phyloP scores from a whole-genome alignment of 768 basidiomycete genomes.

The Auriscalpium microsporum region DNA sequence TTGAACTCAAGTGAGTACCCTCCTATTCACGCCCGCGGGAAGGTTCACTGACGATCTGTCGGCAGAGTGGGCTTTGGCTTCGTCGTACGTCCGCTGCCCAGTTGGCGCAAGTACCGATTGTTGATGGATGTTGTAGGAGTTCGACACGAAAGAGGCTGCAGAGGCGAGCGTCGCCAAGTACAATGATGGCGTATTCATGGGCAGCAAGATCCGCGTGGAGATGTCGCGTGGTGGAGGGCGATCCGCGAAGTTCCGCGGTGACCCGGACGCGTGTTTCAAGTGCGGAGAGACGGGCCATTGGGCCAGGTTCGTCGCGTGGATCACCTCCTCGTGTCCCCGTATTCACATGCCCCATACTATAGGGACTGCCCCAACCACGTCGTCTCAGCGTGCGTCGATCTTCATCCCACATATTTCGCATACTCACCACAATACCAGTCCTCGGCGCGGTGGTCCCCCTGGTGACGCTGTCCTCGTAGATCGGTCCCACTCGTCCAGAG shows the following conservation, averaged over 20 bases:
- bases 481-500: conserved; percentile 44
- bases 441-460: conserved; percentile 23
- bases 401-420: background rate
- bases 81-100: conserved; percentile 48
- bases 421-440: conserved; percentile 31
- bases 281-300: conserved; percentile 83
- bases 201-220: conserved; percentile 86
- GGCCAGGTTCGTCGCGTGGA: conserved; percentile 55
- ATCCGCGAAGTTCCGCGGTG: conserved; percentile 73
- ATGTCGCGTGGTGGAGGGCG: conserved; percentile 78
- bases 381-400: conserved; percentile 30
- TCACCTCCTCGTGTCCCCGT: background rate
- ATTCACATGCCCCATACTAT: background rate
- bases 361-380: conserved; percentile 67
- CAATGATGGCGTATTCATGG: conserved; percentile 86
- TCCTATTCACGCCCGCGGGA: background rate
- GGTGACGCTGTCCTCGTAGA: conserved; percentile 49
- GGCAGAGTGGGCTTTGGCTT: conserved; percentile 80
- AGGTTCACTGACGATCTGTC: background rate
- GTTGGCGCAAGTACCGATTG: too few relatives aligned
- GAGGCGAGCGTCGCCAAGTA: conserved; percentile 85
- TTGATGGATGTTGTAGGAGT: conserved; percentile 47
- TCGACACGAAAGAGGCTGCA: conserved; percentile 70
- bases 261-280: conserved; percentile 83
- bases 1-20: conserved; percentile 74